Conservation (phyloP, 2,329 filamentous ascomycete species). For the Epichloe hybrida region DNA sequence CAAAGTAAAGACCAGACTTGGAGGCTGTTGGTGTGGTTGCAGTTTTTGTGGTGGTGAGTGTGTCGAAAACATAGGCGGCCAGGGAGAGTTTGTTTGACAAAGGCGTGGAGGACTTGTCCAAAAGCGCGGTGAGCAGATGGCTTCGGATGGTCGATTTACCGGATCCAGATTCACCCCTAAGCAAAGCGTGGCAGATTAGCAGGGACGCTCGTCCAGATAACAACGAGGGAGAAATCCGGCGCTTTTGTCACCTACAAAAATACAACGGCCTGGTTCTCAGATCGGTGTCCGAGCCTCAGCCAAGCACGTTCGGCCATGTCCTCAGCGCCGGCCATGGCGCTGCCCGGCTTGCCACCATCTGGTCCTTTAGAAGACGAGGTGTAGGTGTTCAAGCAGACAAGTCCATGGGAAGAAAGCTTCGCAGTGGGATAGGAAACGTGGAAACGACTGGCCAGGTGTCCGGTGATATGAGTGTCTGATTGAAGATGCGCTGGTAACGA, state of each 20-base stretch:
- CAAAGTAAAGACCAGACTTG: constrained; percentile 88
- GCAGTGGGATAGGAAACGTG: constrained; percentile 84
- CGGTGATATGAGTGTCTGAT: constrained; percentile 65
- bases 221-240: neutral
- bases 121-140: constrained; percentile 71
- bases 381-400: constrained; percentile 91
- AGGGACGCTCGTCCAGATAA: neutral
- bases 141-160: constrained; percentile 92
- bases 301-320: constrained; percentile 81
- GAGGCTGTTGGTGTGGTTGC: constrained; percentile 90
- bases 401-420: constrained; percentile 75
- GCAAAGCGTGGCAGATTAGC: constrained; percentile 7
- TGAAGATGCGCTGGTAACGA: constrained; percentile 74
- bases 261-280: constrained; percentile 84
- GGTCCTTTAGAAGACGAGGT: constrained; percentile 76
- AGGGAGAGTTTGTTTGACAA: constrained; percentile 87
- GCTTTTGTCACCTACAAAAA: constrained; percentile 61
- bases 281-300: constrained; percentile 70
- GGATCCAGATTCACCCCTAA: constrained; percentile 84
- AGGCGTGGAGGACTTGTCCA: constrained; percentile 84
- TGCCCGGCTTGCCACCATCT: constrained; percentile 84
- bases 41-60: constrained; percentile 92
- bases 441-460: constrained; percentile 76
- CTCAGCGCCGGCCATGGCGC: constrained; percentile 83
- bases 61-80: constrained; percentile 90